Percentiles rank a stretch among this genome's conserved stretches.
phyloP scores from a whole-genome alignment of 345 rosid species.

The Kernera saxatilis region DNA sequence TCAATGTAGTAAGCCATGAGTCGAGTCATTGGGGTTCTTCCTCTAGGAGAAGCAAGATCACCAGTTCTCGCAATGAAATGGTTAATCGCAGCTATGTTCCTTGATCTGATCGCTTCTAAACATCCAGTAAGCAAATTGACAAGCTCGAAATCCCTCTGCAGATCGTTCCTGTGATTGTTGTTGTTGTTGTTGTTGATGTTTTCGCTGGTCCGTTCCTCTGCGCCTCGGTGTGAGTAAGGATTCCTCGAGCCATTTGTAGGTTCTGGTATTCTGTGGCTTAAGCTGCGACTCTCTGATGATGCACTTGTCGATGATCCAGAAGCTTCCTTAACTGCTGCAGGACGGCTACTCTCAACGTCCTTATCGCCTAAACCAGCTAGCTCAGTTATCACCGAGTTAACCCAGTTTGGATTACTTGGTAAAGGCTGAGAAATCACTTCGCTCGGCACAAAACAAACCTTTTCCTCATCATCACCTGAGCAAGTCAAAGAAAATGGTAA shows the following conservation, averaged over 20 bases:
- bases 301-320: conserved; percentile 73
- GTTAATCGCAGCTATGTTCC: conserved; percentile 54
- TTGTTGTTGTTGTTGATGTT: conserved; percentile 39
- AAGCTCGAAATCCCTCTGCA: conserved; percentile 65
- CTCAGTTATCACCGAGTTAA: conserved; percentile 64
- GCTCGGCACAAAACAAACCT: conserved; percentile 63
- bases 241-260: conserved; percentile 32
- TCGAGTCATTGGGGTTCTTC: conserved; percentile 58
- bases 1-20: conserved; percentile 75
- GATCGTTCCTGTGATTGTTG: conserved; percentile 41
- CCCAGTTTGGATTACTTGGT: conserved; percentile 71
- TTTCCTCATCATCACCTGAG: conserved; percentile 66
- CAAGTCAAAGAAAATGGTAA: conserved; percentile 68
- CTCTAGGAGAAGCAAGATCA: conserved; percentile 80
- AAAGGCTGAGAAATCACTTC: conserved; percentile 64
- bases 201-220: conserved; percentile 38
- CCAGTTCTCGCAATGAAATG: conserved; percentile 68
- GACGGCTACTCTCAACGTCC: conserved; percentile 52
- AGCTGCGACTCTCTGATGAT: conserved; percentile 71
- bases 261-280: conserved; percentile 47
- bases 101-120: conserved; percentile 77
- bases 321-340: conserved; percentile 55
- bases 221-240: conserved; percentile 41
- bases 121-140: conserved; percentile 63
- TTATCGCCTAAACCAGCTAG: conserved; percentile 67